Base-by-base conservation (phyloP, 176 grass and related monocot species). In the Eremochloa ophiuroides region DNA sequence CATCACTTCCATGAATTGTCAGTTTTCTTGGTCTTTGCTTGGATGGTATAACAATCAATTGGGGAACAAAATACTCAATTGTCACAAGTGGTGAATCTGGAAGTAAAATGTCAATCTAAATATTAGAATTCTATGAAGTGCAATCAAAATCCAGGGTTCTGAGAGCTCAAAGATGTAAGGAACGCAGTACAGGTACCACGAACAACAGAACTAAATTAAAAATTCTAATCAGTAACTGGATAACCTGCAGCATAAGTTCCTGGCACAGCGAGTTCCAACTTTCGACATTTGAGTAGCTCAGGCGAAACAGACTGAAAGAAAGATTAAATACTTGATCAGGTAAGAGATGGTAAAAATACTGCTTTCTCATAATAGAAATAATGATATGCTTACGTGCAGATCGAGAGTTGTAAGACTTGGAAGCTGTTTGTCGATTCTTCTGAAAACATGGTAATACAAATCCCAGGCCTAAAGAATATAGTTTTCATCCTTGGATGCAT, bases 351-450 rank as follows among this genome's bases (percentile, higher is more conserved):
- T 18, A 41, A 81, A 77, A 55, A 6, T 43, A 83, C 2, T 18
- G 40, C 33, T 48, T 37, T 15, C 14, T 10, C 20, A 78, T 41
- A 79, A 87, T 48, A 89, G 42, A 39, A 77, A 83, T 55, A 75
- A 75, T 35, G 73, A 74, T 65, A 38, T 79, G 55, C 93, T 93
- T 91, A 83, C 96, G 26, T 91, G 92, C 75, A 98, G 87, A 84
- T 98, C 96, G 15, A 95, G 88, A 65, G 90, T 98, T 64, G 93
- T 98, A 66, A 98, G 96, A 83, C 96, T 91, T 31, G 96, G 96
- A 75, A 98, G 96, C 79, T 98, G 96, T 87, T 98, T 98, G 85
- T 98, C 96, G 1, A 98, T 98, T 91, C 96, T 95, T 93, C 90
- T 91, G 65, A 98, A 98, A 80, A 98, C 96, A 91, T 98, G 96